These are phyloP conservation scores for Ascochyta pisi DNA, from an alignment of 2,329 filamentous ascomycete genomes.

Conservation along the genomic window DNA sequence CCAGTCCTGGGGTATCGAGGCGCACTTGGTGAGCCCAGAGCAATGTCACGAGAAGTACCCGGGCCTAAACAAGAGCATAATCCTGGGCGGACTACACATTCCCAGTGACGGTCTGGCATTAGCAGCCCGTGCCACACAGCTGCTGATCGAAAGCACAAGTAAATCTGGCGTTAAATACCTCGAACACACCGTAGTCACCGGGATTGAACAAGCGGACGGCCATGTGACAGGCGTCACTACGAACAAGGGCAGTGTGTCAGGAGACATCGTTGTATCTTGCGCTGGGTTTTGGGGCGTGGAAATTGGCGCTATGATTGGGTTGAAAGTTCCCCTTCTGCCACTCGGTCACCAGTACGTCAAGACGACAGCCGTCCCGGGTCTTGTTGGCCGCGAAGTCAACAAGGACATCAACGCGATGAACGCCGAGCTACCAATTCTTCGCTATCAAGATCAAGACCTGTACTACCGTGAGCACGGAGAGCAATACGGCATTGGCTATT, in stretches of 20 bases:
- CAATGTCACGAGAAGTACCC: constrained; percentile 64
- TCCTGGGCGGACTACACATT: constrained; percentile 66
- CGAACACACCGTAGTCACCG: constrained; percentile 64
- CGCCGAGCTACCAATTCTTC: constrained; percentile 64
- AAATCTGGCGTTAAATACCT: constrained; percentile 66
- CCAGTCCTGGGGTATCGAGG: constrained; percentile 66
- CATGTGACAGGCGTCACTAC: constrained; percentile 65
- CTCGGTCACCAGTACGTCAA: constrained; percentile 70
- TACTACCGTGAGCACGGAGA: constrained; percentile 72
- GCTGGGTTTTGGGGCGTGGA: constrained; percentile 73
- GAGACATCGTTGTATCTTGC: constrained; percentile 68
- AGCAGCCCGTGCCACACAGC: constrained; percentile 66
- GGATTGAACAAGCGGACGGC: constrained; percentile 58
- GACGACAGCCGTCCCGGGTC: constrained; percentile 60
- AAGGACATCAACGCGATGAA: constrained; percentile 55
- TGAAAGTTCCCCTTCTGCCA: constrained; percentile 65
- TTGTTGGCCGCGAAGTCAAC: constrained; percentile 51
- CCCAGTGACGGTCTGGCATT: constrained; percentile 67
- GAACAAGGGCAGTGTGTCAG: constrained; percentile 57
- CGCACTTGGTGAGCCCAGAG: constrained; percentile 59
- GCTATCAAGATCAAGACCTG: constrained; percentile 68
- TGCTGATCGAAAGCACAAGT: constrained; percentile 65
- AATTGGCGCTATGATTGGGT: constrained; percentile 66
- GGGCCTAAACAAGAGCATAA: constrained; percentile 58
- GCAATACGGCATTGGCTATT: constrained; percentile 68